Evolutionary conservation across 2,329 filamentous ascomycete genomes (phyloP), one percentile per base, ranked within the genome.

Genomic region (Cephalotrichum gorgonifer): DNA sequence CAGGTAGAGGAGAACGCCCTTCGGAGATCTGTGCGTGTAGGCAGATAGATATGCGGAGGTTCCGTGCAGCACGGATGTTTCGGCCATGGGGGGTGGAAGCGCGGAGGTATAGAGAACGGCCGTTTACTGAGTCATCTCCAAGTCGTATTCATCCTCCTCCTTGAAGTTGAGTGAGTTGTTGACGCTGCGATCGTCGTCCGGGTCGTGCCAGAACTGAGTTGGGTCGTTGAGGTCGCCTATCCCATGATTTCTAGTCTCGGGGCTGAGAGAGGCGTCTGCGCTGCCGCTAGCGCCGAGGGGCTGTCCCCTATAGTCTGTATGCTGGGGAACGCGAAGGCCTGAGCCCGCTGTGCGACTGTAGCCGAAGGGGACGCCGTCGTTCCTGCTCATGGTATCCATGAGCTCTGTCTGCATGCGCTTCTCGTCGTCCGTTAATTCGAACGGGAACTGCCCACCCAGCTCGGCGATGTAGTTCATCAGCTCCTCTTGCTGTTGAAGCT

Each of bases 321-420:
- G 89, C 56, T 90, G 86, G 17, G 93, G 93, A 8, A 98, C 93
- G 26, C 91, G 82, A 28, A 97, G 78, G 14, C 91, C 90, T 48
- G 83, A 88, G 31, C 91, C 91, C 26, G 85, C 79, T 15, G 80
- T 83, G 52, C 93, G 83, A 23, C 88, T 86, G 69, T 98, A 98
- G 12, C 79, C 78, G 63, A 95, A 90, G n/a, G 76, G 82, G 30
- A 75, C 75, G 7, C 76, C 70, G 42, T 87, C 85, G 55, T 89
- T 93, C 73, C 85, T 90, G 63, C 85, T 75, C 61, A 96, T 79
- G 17, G 91, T 86, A 59, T 95, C 88, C 63, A 89, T 76, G 44
- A 97, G 79, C 65, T 98, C 93, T 1, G 86, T 88, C 54, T 90
- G 87, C 93, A 98, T 97, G 39, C 93, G 86, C 63, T 84, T 85